Percentiles rank a stretch among this genome's conserved stretches.
Evolutionary conservation across 345 rosid species (phyloP).

Genomic region (Moringa oleifera): DNA sequence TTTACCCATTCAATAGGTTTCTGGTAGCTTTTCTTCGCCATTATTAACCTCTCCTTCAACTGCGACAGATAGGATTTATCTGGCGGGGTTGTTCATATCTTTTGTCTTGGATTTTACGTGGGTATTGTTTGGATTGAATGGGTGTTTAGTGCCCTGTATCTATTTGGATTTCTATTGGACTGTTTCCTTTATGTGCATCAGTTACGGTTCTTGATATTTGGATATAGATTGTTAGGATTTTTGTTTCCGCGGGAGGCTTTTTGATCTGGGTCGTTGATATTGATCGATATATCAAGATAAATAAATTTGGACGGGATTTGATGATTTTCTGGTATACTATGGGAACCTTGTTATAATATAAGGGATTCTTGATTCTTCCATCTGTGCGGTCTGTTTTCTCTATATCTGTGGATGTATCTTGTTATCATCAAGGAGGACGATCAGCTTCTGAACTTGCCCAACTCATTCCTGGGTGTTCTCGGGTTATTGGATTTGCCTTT

Average conservation of each 20-base stretch:
- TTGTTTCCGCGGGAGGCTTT: background rate
- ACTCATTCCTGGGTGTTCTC: constrained; percentile 52
- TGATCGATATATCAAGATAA: background rate
- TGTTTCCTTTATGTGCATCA: background rate
- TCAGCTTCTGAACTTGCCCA: constrained; percentile 58
- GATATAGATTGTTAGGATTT: background rate
- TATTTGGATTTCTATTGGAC: background rate
- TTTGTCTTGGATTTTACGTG: background rate
- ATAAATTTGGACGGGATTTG: constrained; percentile 1
- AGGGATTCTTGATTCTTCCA: constrained; percentile 12
- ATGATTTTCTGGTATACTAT: constrained; percentile 13
- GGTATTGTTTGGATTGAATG: too few relatives aligned
- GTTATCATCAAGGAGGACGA: constrained; percentile 34
- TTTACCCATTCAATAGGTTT: background rate
- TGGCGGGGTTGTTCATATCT: background rate
- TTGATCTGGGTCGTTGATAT: background rate
- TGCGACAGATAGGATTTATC: background rate
- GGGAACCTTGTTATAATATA: constrained; percentile 19
- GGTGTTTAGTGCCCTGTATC: too few relatives aligned
- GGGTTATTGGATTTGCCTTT: constrained; percentile 39
- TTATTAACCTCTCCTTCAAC: background rate
- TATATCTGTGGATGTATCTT: constrained; percentile 68
- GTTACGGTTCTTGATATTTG: background rate
- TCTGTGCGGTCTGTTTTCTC: constrained; percentile 15
- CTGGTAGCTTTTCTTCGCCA: constrained; percentile 8